Evolutionary conservation across 257 asterid genomes (phyloP), one percentile per base, ranked within the genome.

Genomic region (Jacaranda mimosifolia): DNA sequence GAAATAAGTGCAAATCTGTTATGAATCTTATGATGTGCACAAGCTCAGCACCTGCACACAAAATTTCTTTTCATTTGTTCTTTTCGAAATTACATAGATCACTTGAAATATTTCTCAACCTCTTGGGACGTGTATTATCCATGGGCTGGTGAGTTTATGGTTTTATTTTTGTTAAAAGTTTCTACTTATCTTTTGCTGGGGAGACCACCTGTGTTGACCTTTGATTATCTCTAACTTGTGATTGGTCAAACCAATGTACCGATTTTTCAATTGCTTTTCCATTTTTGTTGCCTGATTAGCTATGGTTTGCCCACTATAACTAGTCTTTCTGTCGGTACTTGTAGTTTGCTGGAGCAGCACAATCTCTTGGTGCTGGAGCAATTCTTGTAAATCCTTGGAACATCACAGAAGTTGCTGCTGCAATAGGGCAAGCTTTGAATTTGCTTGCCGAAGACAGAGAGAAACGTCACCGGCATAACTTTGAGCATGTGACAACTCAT

Each of bases 331-430:
- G 70, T 38, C 62, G 32, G 26, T 72, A 58, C 42, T 68, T 82
- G 74, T 74, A 92, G 98, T 92, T 92, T 86, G 97, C 98, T 75
- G 98, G 98, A 72, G 98, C 98, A 62, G 98, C 98, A 58, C 98
- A 92, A 69, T 92, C 98, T 21, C 89, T 92, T 80, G 98, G 98
- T 76, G 98, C 98, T 68, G 98, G 98, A 72, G 97, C 98, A 68
- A 86, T 92, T 81, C 92, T 92, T 13, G 92, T 92, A 69, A 92
- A 92, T 87, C 98, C 98, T 17, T 92, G 98, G 98, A 92, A 92
- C 84, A 86, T 91, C 79, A 84, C 92, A 52, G 98, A 92, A 84
- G 96, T 92, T 65, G 76, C 87, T 69, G 42, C 77, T 69, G 84
- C 84, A 51, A 87, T 76, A 19, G 83, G 70, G 69, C 89, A 87